Evolutionary conservation across 2,329 filamentous ascomycete genomes (phyloP).

Genomic region (Colletotrichum karsti): DNA sequence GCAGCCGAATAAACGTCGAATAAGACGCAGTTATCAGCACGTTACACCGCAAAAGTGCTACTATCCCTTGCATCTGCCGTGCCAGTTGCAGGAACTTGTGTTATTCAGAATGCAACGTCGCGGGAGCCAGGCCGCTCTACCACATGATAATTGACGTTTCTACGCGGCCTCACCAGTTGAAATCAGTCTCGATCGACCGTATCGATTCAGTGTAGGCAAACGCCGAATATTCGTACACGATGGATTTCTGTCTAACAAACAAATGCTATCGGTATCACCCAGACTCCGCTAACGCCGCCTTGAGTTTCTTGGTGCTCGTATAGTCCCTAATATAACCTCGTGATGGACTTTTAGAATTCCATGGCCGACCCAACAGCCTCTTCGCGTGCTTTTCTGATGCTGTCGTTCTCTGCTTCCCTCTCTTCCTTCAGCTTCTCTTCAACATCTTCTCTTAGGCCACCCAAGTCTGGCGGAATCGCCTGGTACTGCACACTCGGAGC

Average conservation of each 20-base stretch:
- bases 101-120: not conserved
- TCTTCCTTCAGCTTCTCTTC: slow-evolving; percentile 74
- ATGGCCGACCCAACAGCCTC: slow-evolving; percentile 65
- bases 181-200: no score
- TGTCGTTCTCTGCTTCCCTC: slow-evolving; percentile 65
- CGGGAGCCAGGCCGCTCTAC: no score
- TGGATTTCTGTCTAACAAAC: not conserved
- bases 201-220: no score
- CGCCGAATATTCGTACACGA: not conserved
- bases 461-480: slow-evolving; percentile 80
- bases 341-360: slow-evolving; percentile 53
- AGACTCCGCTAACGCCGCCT: slow-evolving; percentile 12
- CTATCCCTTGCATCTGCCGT: not conserved
- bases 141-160: no score
- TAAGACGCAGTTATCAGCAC: not conserved
- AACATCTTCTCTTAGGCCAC: slow-evolving; percentile 72
- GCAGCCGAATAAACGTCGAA: slow-evolving; percentile 14
- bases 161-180: no score
- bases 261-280: not conserved
- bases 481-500: slow-evolving; percentile 90
- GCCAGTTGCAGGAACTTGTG: not conserved
- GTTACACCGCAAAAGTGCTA: not conserved
- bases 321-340: not conserved
- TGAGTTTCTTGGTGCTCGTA: not conserved
- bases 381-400: slow-evolving; percentile 60